These are phyloP conservation scores for Aspergillus awamori DNA, from an alignment of 2,329 filamentous ascomycete genomes.

Conservation along the genomic window DNA sequence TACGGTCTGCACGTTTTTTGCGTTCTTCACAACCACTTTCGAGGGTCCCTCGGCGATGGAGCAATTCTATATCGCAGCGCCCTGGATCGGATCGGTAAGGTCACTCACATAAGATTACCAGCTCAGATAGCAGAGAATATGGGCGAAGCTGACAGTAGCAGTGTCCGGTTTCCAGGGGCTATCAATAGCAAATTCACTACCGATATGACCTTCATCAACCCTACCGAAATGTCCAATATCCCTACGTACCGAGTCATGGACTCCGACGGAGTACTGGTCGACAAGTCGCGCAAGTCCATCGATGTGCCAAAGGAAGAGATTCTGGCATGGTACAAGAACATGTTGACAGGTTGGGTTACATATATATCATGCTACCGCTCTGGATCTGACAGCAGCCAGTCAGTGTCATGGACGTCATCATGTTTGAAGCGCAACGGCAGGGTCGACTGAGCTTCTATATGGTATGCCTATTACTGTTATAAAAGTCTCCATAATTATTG, in stretches of 20 bases:
- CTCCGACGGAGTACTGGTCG: slow-evolving; percentile 81
- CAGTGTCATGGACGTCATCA: slow-evolving; percentile 91
- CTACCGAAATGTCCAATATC: slow-evolving; percentile 72
- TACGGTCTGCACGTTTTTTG: slow-evolving; percentile 5
- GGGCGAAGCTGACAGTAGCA: slow-evolving; percentile 32
- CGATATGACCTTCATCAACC: slow-evolving; percentile 74
- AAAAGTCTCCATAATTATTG: slow-evolving; percentile 17
- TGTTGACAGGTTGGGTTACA: slow-evolving; percentile 56
- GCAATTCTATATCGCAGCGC: slow-evolving; percentile 58
- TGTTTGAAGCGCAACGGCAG: slow-evolving; percentile 97
- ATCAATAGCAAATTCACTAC: slow-evolving; percentile 91
- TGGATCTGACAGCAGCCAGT: slow-evolving; percentile 45
- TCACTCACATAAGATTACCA: not conserved
- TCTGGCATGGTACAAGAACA: slow-evolving; percentile 63
- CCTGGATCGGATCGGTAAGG: slow-evolving; percentile 63
- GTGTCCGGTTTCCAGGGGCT: slow-evolving; percentile 82
- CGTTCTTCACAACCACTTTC: slow-evolving; percentile 5
- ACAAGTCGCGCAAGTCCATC: slow-evolving; percentile 67
- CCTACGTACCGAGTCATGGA: slow-evolving; percentile 91
- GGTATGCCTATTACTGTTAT: slow-evolving; percentile 52
- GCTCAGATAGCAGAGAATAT: not conserved
- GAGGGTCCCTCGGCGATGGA: slow-evolving; percentile 48
- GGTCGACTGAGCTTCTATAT: slow-evolving; percentile 97
- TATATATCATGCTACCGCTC: not conserved
- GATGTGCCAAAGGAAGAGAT: slow-evolving; percentile 67